Base-by-base conservation (phyloP, 805 yeast species). In the Tetrapisispora fleetii region DNA sequence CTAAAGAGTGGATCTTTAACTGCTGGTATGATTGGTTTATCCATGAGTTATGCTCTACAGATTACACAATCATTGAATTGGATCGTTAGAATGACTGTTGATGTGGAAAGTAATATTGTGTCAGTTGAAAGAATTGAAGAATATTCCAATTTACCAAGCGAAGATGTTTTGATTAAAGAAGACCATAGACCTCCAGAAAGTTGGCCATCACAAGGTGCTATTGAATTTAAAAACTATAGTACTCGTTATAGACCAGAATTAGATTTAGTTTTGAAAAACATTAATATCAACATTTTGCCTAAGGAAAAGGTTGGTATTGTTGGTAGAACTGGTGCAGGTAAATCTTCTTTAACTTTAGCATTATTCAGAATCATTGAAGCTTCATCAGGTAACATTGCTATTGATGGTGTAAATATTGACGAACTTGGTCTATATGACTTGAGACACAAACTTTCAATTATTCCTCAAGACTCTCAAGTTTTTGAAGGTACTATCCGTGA, bases 51-150 rank as follows among this genome's bases (percentile, higher is more conserved):
- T 67, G 91, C 99, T 2, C 74, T 93, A 53, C 95, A 88, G 66
- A 78, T 90, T 52, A 93, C 99, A 0, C 96, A 89, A 67, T 77
- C 96, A 0, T 76, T 93, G 67, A 91, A 89, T 67, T 91, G 97
- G 97, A 88, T 93, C 67, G 98, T 93, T 30, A 79, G 99, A 70
- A 91, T 90, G 98, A 87, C 97, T 0, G 99, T 93, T 40, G 99
- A 93, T 58, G 96, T 93, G 42, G 99, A 93, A 67, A 89, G 97
- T 13, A 91, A 89, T 67, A 90, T 93, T 70, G 99, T 93, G 37
- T 85, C 95, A 18, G 96, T 95, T 41, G 99, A 91, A 71, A 81
- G 99, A 69, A 81, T 91, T 47, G 74, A 86, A 67, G 99, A 91
- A 65, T 91, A 90, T 65, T 78, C 95, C 36, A 66, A 70, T n/a